Evolutionary conservation across 2,329 filamentous ascomycete species (phyloP).

Genomic region (Penicillium sp.): DNA sequence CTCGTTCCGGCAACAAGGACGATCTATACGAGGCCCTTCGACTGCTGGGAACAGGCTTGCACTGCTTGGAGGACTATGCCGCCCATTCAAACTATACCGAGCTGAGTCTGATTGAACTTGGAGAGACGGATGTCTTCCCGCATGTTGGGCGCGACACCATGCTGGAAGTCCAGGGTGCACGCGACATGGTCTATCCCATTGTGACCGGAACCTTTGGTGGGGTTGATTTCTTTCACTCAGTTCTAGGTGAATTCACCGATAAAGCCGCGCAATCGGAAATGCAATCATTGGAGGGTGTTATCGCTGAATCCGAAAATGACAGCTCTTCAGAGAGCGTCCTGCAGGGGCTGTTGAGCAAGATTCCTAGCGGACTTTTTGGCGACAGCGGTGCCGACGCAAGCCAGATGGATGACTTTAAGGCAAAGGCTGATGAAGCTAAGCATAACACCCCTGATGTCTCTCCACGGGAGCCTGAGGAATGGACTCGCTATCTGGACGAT

Average conservation of each 20-base stretch:
- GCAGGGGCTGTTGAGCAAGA: constrained; percentile 75
- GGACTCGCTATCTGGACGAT: constrained; percentile 72
- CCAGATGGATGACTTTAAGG: constrained; percentile 77
- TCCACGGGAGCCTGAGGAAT: constrained; percentile 79
- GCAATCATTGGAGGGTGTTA: constrained; percentile 80
- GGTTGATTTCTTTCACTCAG: constrained; percentile 90
- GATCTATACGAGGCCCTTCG: constrained; percentile 86
- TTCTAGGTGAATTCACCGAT: constrained; percentile 76
- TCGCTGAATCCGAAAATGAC: constrained; percentile 62
- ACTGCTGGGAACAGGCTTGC: constrained; percentile 80
- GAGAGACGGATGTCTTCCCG: constrained; percentile 78
- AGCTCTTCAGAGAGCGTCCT: constrained; percentile 70
- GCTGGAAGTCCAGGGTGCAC: constrained; percentile 67
- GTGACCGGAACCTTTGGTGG: constrained; percentile 93
- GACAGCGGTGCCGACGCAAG: constrained; percentile 62
- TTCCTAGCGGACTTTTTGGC: constrained; percentile 78
- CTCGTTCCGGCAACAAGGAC: constrained; percentile 63
- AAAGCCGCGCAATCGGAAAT: constrained; percentile 91
- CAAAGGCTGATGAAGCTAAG: constrained; percentile 71
- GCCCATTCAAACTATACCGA: constrained; percentile 94
- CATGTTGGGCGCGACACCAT: constrained; percentile 77
- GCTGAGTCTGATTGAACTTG: constrained; percentile 82
- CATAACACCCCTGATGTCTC: constrained; percentile 73
- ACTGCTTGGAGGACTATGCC: constrained; percentile 89
- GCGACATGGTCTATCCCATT: constrained; percentile 70